Evolutionary conservation across 1,284 basidiomycete genomes (phyloP).

Genomic region (Austroboletus novae-zelandiae): DNA sequence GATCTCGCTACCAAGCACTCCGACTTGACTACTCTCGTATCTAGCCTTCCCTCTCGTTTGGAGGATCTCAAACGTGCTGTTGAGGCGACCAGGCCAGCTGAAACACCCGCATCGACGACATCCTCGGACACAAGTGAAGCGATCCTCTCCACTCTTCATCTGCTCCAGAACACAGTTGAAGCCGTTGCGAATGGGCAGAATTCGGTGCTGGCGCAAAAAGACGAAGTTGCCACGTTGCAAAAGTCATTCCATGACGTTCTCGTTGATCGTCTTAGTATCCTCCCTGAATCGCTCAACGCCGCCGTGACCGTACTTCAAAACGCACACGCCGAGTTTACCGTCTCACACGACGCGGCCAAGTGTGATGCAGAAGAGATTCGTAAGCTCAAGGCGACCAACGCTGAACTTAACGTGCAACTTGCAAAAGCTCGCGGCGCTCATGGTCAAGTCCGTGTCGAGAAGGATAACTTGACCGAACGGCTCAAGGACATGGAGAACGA

Average conservation of each 20-base stretch:
- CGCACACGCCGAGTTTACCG: constrained; percentile 58
- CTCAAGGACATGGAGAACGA: constrained; percentile 59
- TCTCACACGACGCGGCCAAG: constrained; percentile 52
- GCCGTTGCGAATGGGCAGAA: constrained; percentile 43
- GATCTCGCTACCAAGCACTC: constrained; percentile 35
- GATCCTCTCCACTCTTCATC: constrained; percentile 28
- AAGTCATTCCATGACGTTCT: constrained; percentile 48
- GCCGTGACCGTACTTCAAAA: constrained; percentile 55
- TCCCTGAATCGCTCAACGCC: constrained; percentile 60
- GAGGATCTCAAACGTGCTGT: constrained; percentile 41
- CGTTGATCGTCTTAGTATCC: constrained; percentile 47
- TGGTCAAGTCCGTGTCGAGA: constrained; percentile 78
- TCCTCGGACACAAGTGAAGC: constrained; percentile 26
- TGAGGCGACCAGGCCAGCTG: constrained; percentile 12
- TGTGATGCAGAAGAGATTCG: constrained; percentile 69
- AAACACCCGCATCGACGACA: constrained; percentile 21
- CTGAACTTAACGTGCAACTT: constrained; percentile 67
- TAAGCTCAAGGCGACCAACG: constrained; percentile 47
- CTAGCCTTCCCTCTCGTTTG: constrained; percentile 44
- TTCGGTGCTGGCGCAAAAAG: constrained; percentile 43
- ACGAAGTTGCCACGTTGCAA: constrained; percentile 41
- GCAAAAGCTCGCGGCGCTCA: constrained; percentile 72
- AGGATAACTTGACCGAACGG: constrained; percentile 66
- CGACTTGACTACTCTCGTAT: constrained; percentile 37
- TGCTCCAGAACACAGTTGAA: constrained; percentile 47